Evolutionary conservation across 805 yeast species (phyloP), one percentile per base, ranked within the genome.

Genomic region (Sugiyamaella smithiae): DNA sequence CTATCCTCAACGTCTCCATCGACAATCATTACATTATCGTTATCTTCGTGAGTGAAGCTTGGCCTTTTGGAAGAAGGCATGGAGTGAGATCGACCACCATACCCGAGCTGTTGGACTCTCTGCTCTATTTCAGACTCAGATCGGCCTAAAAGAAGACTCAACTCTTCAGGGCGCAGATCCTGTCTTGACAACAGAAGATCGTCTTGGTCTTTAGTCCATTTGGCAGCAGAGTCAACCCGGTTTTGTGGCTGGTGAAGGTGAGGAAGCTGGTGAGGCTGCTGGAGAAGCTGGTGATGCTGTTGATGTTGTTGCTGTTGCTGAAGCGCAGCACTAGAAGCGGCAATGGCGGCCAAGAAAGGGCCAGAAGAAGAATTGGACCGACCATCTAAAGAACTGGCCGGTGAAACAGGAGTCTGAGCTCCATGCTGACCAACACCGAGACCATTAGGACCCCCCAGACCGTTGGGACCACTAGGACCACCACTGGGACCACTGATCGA

Each of bases 91-190:
- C 42, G 32, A 40, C 14, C 25, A 26, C 19, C 14, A 38, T 32
- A 23, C 28, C 29, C 22, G 42, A 51, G 46, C 38, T 54, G 50
- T 20, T 16, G 7, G n/a, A 43, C 25, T 5, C 59, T 51, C 14
- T 31, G 20, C 22, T 33, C 19, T 37, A 88, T 88, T 57, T 87
- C 93, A n/a, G 72, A 72, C 61, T 85, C 89, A 0, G 93, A 74
- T 54, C 88, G 77, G 49, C 75, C 76, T 37, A 88, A 69, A 45
- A 88, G 66, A 28, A 88, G 82, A 12, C 84, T 75, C 32, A 88
- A 69, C 66, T 88, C 96, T 14, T 83, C 84, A 58, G 84, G 74
- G 28, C 84, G 76, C 35, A 88, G 67, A 48, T 83, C 84, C 55
- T 81, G 69, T 43, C 76, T 72, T 41, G 75, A 74, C 37, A 79